Base-by-base conservation (phyloP, 2,329 filamentous ascomycete species). In the Curvularia hawaiiensis region DNA sequence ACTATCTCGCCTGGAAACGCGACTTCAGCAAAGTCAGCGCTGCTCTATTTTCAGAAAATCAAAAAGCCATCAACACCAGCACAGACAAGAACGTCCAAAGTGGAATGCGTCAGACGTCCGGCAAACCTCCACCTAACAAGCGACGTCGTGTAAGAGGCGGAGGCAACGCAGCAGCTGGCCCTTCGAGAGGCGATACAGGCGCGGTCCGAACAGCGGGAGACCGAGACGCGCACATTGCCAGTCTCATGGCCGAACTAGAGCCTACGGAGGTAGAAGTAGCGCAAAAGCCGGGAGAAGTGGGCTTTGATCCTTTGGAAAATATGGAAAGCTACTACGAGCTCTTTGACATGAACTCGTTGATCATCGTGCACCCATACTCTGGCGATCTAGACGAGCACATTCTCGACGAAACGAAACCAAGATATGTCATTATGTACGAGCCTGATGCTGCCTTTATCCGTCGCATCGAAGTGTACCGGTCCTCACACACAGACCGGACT, bases 381-480 rank as follows among this genome's bases (percentile, higher is more conserved):
- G 93, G 93, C 11, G 95, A 98, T 73, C 90, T 94, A 80, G 95
- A 99, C 74, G 95, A 98, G 73, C 91, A 96, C 74, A 84, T 98
- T n/a, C 84, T 99, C 1, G 94, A 99, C 74, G 95, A 99, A 77
- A 84, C 95, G 56, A 92, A 91, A 70, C 95, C 95, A 33, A 88
- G 91, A 59, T 97, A 97, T 76, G 92, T 99, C 58, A 90, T 99
- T 79, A 98, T 99, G 95, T 99, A 97, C 76, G 95, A 98, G 74
- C 94, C 95, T 1, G 92, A 98, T 64, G 88, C 94, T 3, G 88
- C 94, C 3, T 99, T 99, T 75, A 97, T 98, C 69, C 88, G 95
- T 14, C 85, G 94, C 38, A 90, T 99, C 20, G 95, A 99, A 74
- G 93, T 98, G 2, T 99, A 98, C 77, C 88, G 95, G 39, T 97